phyloP scores from a whole-genome alignment of 225 moss, liverwort and hornwort genomes.

The Ulota crispa region DNA sequence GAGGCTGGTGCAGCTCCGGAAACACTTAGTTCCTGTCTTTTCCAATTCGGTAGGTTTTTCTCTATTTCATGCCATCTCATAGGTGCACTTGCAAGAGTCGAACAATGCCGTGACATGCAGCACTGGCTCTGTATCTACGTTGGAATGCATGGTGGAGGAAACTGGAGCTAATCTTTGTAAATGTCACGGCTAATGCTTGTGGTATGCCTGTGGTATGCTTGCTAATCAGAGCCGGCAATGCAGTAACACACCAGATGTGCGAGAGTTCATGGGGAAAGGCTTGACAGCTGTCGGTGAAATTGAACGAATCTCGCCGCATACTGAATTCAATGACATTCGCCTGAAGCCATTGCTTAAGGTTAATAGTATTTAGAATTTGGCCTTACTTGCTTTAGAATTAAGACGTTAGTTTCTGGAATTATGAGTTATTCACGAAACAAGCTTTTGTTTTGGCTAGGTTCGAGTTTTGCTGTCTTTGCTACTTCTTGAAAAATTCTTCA shows the following conservation, averaged over 20 bases:
- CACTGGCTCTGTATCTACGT: not conserved
- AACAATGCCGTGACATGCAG: not conserved
- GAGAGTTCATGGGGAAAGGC: constrained; percentile 77
- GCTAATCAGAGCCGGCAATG: constrained; percentile 33
- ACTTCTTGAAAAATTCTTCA: not conserved
- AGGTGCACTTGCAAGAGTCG: not conserved
- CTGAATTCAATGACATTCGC: constrained; percentile 72
- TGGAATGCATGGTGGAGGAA: not conserved
- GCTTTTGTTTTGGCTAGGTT: not conserved
- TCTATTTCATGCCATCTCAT: not conserved
- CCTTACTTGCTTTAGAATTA: not conserved
- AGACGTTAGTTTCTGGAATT: not conserved
- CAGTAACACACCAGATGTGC: constrained; percentile 57
- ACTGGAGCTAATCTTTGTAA: not conserved
- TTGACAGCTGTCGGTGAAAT: constrained; percentile 67
- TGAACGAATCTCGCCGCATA: constrained; percentile 63
- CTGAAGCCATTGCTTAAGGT: constrained; percentile 88
- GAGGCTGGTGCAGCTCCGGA: constrained; percentile 42
- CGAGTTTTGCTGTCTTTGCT: not conserved
- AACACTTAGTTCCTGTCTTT: constrained; percentile 33
- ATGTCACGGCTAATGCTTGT: not conserved
- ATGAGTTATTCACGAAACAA: not conserved
- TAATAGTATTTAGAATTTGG: not conserved
- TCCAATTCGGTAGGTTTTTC: constrained; percentile 26
- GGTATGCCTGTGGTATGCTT: constrained; percentile 23